Conservation (phyloP, 2,329 filamentous ascomycete species). For the Talaromyces sp. region DNA sequence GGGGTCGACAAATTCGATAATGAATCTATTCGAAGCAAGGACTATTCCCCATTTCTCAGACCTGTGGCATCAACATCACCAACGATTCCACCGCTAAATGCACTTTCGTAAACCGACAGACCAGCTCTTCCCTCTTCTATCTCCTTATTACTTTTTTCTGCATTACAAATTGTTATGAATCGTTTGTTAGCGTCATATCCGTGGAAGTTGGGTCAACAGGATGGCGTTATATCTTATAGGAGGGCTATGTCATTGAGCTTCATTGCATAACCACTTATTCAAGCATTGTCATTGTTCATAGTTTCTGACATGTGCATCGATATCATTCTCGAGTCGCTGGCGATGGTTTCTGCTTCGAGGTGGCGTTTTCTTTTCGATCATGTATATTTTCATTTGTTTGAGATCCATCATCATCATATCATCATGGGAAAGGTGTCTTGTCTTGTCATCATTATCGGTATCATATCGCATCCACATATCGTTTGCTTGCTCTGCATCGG, state of each 20-base stretch:
- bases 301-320: not conserved
- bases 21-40: constrained; percentile 23
- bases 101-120: not conserved
- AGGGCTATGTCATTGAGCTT: not conserved
- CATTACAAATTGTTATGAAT: not conserved
- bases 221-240: constrained; percentile 8
- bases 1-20: constrained; percentile 28
- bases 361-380: constrained; percentile 7
- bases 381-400: constrained; percentile 12
- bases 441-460: not conserved
- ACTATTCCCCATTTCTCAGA: constrained; percentile 33
- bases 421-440: constrained; percentile 9
- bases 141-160: not conserved
- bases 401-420: constrained; percentile 11
- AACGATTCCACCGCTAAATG: constrained; percentile 26
- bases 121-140: not conserved
- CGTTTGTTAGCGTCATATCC: constrained; percentile 1
- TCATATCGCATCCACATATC: not conserved
- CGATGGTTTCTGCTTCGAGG: constrained; percentile 1
- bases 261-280: constrained; percentile 4
- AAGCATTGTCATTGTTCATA: constrained; percentile 4
- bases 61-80: constrained; percentile 36
- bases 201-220: not conserved
- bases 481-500: constrained; percentile 8
- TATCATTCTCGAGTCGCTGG: constrained; percentile 10